phyloP scores from a whole-genome alignment of 1,284 basidiomycete genomes.

The Termitomyces sp. region DNA sequence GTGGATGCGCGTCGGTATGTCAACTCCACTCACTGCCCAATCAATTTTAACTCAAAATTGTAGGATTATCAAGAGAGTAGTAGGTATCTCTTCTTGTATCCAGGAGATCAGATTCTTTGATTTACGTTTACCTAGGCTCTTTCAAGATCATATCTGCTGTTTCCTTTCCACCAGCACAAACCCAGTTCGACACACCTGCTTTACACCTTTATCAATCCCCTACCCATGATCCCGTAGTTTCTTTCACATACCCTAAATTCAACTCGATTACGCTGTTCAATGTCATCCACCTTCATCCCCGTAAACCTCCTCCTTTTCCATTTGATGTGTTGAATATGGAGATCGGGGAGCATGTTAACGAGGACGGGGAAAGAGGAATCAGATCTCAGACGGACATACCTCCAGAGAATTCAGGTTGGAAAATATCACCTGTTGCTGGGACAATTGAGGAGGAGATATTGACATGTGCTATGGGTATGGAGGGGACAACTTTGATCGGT shows the following conservation, averaged over 20 bases:
- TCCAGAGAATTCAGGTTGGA: constrained; percentile 10
- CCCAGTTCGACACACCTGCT: constrained; percentile 28
- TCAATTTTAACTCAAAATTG: constrained; percentile 5
- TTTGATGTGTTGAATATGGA: constrained; percentile 11
- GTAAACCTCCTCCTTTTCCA: constrained; percentile 25
- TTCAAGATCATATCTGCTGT: constrained; percentile 55
- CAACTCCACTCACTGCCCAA: not conserved
- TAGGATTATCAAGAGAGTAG: constrained; percentile 73
- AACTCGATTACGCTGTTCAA: constrained; percentile 42
- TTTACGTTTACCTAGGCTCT: constrained; percentile 37
- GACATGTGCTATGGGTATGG: constrained; percentile 36
- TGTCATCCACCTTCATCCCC: constrained; percentile 37
- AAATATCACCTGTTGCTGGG: constrained; percentile 6
- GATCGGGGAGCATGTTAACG: constrained; percentile 18
- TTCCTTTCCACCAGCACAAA: constrained; percentile 35
- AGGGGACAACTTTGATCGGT: constrained; percentile 39
- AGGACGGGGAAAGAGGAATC: constrained; percentile 3
- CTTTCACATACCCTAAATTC: constrained; percentile 36
- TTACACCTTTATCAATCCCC: constrained; percentile 40
- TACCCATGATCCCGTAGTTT: constrained; percentile 46
- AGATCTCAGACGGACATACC: constrained; percentile 2
- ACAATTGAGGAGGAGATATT: constrained; percentile 21
- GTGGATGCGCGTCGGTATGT: constrained; percentile 58
- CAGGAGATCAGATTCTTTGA: constrained; percentile 2
- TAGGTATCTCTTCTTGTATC: constrained; percentile 25